phyloP scores from a whole-genome alignment of 169 alveolate genomes.

The Cryptosporidium meleagridis region DNA sequence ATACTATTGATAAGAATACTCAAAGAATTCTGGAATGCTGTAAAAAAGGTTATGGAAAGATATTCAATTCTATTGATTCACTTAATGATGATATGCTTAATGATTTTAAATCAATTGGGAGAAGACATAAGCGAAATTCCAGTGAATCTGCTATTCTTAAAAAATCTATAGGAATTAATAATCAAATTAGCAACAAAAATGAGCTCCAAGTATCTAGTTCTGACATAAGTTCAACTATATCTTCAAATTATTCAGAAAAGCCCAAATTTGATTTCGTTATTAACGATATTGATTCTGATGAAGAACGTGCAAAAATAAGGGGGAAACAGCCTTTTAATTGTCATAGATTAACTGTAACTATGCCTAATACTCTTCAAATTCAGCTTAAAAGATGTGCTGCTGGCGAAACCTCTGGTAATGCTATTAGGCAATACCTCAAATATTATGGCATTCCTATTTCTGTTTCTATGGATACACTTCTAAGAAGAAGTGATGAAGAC shows the following conservation, averaged over 20 bases:
- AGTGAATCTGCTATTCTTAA: slow-evolving; percentile 11
- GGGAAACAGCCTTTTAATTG: not conserved
- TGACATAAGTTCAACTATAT: not conserved
- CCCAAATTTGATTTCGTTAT: slow-evolving; percentile 31
- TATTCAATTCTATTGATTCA: not conserved
- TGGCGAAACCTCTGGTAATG: slow-evolving; percentile 59
- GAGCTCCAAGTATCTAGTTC: not conserved
- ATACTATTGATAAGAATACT: not conserved
- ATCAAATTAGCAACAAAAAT: not conserved
- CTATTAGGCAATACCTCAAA: slow-evolving; percentile 38
- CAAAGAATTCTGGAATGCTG: slow-evolving; percentile 8
- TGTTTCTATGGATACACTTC: slow-evolving; percentile 22
- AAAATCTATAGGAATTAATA: slow-evolving; percentile 1
- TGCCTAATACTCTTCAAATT: slow-evolving; percentile 29
- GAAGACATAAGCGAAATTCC: slow-evolving; percentile 19
- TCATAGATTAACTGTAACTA: slow-evolving; percentile 32
- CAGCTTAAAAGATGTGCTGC: slow-evolving; percentile 56
- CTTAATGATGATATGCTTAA: slow-evolving; percentile 12
- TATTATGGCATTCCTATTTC: slow-evolving; percentile 51
- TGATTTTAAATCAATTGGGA: slow-evolving; percentile 20
- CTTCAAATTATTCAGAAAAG: not conserved
- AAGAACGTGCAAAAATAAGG: not conserved
- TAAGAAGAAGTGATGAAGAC: slow-evolving; percentile 70
- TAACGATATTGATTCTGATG: slow-evolving; percentile 8
- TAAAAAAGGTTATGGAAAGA: slow-evolving; percentile 36